Evolutionary conservation across 768 basidiomycete genomes (phyloP).

Genomic region (Agaricus sinodeliciosus): DNA sequence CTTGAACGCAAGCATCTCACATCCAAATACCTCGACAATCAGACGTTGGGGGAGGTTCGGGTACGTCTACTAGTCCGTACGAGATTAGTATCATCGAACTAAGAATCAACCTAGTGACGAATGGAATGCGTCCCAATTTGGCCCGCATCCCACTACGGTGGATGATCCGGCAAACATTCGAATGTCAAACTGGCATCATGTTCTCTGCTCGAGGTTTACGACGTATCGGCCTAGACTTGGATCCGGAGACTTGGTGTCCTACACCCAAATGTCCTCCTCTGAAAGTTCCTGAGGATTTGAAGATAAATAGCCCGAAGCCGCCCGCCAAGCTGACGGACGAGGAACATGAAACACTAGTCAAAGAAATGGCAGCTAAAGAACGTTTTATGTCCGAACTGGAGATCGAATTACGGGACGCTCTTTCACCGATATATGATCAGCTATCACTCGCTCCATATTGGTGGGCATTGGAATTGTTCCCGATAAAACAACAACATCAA

Average conservation of each 20-base stretch:
- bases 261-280: slow-evolving; percentile 27
- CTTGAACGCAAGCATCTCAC: not conserved
- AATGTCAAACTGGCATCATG: slow-evolving; percentile 47
- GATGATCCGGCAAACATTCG: slow-evolving; percentile 70
- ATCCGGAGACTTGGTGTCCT: slow-evolving; percentile 31
- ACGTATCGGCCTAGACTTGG: slow-evolving; percentile 28
- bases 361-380: not conserved
- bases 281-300: slow-evolving; percentile 8
- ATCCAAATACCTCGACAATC: not conserved
- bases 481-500: slow-evolving; percentile 33
- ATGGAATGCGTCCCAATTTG: slow-evolving; percentile 33
- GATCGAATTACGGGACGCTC: slow-evolving; percentile 55
- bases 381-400: slow-evolving; percentile 54
- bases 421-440: slow-evolving; percentile 55
- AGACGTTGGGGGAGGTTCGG: slow-evolving; percentile 57
- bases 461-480: slow-evolving; percentile 67
- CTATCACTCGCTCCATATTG: slow-evolving; percentile 38
- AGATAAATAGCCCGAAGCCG: slow-evolving; percentile 12
- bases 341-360: slow-evolving; percentile 33
- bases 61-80: slow-evolving; percentile 12
- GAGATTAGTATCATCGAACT: too few species aligned
- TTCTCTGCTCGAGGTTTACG: slow-evolving; percentile 41
- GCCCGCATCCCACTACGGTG: slow-evolving; percentile 51
- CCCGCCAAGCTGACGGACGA: slow-evolving; percentile 28
- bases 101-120: slow-evolving; percentile 21